Base-by-base conservation (phyloP, 2,329 filamentous ascomycete genomes). In the Phyllachora maydis region DNA sequence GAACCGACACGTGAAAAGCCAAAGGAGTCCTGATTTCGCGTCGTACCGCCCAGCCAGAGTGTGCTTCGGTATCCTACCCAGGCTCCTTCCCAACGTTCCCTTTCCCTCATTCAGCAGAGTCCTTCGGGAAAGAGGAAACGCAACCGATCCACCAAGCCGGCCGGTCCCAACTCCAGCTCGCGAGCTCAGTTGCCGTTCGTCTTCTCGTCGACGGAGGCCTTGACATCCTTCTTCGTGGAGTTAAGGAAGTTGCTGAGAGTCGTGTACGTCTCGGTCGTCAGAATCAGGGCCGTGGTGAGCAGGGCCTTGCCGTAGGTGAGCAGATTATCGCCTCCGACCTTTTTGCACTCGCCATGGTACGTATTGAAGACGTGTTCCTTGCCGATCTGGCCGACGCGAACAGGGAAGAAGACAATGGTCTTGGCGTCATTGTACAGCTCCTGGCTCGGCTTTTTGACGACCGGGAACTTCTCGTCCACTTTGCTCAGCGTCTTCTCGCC, bases 361-460 rank as follows among this genome's bases (percentile, higher is more conserved):
- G 66, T 50, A 25, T 51, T 46, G 26, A 63, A 39, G 29, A 73
- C 54, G 34, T 72, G 66, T 26, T 72, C 64, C 44, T 61, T 66
- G 34, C 64, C 59, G 46, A 70, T 62, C 11, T 54, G 36, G 12
- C 60, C 64, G 36, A 73, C 60, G 39, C 63, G 63, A 36, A 70
- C 49, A 6, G 76, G 76, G 30, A 67, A 54, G 31, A 64, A 55
- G 27, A 72, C 57, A 19, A 70, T 47, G 37, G 56, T 56, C 42
- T 66, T 62, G 37, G 75, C 62, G 10, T 69, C 64, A 28, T 55
- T 56, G 47, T 67, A 67, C 24, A 83, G 56, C 44, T 78, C 71
- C 33, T 61, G 56, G 14, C 75, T 77, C 23, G 76, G 68, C 50
- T 81, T 73, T 56, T 73, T 78, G 45, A 85, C 59, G 29, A 64